Evolutionary conservation across 257 asterid species (phyloP).

Genomic region (Prunella vulgaris): DNA sequence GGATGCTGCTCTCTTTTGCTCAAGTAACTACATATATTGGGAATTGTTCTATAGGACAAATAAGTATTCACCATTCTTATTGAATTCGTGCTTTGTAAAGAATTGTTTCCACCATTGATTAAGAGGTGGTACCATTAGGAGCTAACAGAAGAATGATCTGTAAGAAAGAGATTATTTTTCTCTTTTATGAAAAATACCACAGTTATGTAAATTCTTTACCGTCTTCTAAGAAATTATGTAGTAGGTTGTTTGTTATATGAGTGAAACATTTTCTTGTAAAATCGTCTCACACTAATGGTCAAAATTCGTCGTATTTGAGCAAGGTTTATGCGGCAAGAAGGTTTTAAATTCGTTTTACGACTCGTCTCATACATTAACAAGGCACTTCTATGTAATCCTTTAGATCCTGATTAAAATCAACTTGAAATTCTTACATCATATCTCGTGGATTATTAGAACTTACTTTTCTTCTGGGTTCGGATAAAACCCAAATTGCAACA

Average conservation of each 20-base stretch:
- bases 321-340: not conserved
- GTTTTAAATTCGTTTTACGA: not conserved
- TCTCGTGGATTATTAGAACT: no score
- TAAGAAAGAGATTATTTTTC: not conserved
- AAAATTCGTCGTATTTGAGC: not conserved
- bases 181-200: constrained; percentile 8
- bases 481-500: no score
- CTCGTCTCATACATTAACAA: not conserved
- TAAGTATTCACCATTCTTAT: constrained; percentile 17
- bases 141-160: constrained; percentile 16
- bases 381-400: not conserved
- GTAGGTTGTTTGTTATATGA: not conserved
- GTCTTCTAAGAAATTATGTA: no score
- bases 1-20: constrained; percentile 3
- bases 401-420: no score
- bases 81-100: constrained; percentile 13
- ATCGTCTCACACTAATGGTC: not conserved
- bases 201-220: not conserved
- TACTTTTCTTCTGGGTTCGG: no score
- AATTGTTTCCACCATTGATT: constrained; percentile 13
- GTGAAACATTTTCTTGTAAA: not conserved
- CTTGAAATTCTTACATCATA: no score
- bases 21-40: not conserved
- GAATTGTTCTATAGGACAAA: not conserved
- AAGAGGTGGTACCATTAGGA: constrained; percentile 22